These are phyloP conservation scores for Cornus suecica DNA, from an alignment of 148 eudicot species.

Conservation along the genomic window DNA sequence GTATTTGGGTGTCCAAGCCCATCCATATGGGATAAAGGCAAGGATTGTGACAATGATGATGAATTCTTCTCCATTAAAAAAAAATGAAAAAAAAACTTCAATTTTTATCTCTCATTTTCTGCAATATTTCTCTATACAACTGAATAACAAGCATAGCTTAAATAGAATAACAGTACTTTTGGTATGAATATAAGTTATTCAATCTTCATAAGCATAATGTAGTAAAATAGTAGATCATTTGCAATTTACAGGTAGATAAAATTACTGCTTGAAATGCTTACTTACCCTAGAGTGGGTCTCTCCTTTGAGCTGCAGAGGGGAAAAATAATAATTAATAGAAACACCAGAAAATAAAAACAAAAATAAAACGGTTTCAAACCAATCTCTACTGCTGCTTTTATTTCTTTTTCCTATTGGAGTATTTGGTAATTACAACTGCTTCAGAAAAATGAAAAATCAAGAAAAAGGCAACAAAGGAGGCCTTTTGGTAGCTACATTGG, in stretches of 20 bases:
- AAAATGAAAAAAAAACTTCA: too few species aligned
- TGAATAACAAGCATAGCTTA: not conserved
- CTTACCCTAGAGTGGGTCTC: slow-evolving; percentile 28
- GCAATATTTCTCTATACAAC: not conserved
- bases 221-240: not conserved
- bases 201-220: not conserved
- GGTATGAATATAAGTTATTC: not conserved
- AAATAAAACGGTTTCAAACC: not conserved
- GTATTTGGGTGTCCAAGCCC: too few species aligned
- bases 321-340: too few species aligned
- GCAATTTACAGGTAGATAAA: not conserved
- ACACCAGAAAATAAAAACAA: not conserved
- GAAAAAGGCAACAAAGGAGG: not conserved
- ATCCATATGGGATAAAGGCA: too few species aligned
- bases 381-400: too few species aligned
- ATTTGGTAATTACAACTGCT: too few species aligned
- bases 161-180: not conserved
- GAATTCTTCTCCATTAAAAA: too few species aligned
- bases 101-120: too few species aligned
- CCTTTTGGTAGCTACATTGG: not conserved
- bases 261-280: not conserved
- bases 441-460: not conserved
- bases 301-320: slow-evolving; percentile 20
- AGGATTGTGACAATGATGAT: too few species aligned
- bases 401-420: too few species aligned